Base-by-base conservation (phyloP, 1,284 basidiomycete genomes). In the Marasmius tenuissimus region DNA sequence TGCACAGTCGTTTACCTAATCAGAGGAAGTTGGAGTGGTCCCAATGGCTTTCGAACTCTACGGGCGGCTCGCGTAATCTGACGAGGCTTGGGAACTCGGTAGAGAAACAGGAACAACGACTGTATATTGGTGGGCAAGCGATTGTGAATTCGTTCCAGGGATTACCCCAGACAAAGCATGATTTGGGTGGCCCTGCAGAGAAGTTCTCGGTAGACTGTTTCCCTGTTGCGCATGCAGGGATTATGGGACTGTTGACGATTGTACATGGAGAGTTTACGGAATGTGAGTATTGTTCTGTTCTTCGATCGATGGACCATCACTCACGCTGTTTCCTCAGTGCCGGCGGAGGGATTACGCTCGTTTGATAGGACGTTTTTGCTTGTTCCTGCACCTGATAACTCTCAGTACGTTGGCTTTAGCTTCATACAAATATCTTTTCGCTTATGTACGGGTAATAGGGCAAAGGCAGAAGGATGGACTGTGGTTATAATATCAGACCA, bases 321-420 rank as follows among this genome's bases (percentile, higher is more conserved):
- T 63, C 54, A 51, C 61, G 37, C 58, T 60, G 65, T 58, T 69
- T 58, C 50, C 61, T 59, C 67, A 90, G 88, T 80, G 58, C 80
- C 78, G 42, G 75, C 79, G 11, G 77, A 79, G 65, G 95, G 94
- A 9, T 78, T 95, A 33, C 87, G 97, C 50, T 97, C 96, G 6
- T 99, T 99, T 73, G 95, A 97, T 72, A 86, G 97, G 57, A 89
- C 93, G 0, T 97, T 98, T 71, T 83, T 98, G 56, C 82, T 99
- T 11, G 89, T 89, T 1, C 91, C 93, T 18, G 88, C 94, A 3
- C 77, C 87, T 35, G 85, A 91, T 50, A 91, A 88, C 34, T 96
- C 96, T 66, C 78, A 86, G 89, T 94, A 76, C 69, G 92, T 38
- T 57, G 61, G n/a, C 56, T 56, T 48, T 61, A 34, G 1, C 40